Evolutionary conservation across 306 rosid species (phyloP).

Genomic region (Vigna unguiculata): DNA sequence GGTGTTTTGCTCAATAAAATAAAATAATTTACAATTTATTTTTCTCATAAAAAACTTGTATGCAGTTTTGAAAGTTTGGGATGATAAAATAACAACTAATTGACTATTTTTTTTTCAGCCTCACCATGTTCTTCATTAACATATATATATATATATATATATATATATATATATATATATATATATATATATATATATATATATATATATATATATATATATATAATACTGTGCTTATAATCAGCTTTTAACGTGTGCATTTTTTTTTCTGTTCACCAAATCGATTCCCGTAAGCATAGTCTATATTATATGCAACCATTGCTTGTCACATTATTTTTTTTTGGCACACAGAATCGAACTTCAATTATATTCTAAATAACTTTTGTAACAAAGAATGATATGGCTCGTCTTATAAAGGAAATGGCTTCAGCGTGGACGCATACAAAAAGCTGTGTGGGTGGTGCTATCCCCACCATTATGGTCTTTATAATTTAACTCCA

Average conservation of each 20-base stretch:
- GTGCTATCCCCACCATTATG: neutral
- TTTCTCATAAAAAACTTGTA: too few species aligned
- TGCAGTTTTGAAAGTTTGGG: too few species aligned
- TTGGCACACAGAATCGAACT: neutral
- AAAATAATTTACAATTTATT: neutral
- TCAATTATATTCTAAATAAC: neutral
- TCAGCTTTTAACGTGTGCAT: too few species aligned
- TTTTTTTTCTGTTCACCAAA: neutral
- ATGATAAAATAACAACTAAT: too few species aligned
- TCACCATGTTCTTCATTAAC: neutral
- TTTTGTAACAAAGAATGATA: neutral
- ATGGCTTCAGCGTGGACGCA: neutral
- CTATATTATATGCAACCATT: too few species aligned
- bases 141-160: too few species aligned
- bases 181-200: too few species aligned
- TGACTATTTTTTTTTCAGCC: neutral
- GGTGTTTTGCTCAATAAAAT: neutral
- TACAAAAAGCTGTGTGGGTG: conserved; percentile 1
- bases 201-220: too few species aligned
- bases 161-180: too few species aligned
- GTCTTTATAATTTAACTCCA: too few species aligned
- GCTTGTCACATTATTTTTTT: too few species aligned
- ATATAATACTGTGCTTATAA: neutral
- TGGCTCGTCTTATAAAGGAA: neutral
- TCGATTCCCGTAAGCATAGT: neutral